Percentiles rank a stretch among this genome's conserved stretches.
These are phyloP conservation scores for Viola odorata DNA, from an alignment of 345 rosid genomes.

Conservation along the genomic window DNA sequence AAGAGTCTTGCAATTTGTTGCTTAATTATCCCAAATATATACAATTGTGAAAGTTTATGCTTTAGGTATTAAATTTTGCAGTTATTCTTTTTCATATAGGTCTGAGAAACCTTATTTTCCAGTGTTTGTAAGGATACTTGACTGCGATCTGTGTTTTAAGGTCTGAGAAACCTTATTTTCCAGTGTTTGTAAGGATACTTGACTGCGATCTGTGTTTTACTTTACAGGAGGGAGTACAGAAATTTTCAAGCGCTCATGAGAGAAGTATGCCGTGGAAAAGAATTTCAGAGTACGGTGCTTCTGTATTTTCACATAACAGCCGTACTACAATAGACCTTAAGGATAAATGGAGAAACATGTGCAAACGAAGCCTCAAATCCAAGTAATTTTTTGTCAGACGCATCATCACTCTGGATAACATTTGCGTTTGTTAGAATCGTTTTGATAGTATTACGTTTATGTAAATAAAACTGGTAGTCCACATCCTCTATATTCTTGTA, in stretches of 20 bases:
- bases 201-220: background rate
- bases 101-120: background rate
- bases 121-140: no score
- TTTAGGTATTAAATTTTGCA: background rate
- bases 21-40: background rate
- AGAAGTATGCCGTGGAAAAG: conserved; percentile 34
- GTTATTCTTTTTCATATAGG: background rate
- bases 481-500: no score
- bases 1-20: background rate
- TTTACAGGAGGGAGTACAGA: conserved; percentile 35
- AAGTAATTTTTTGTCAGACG: conserved; percentile 13
- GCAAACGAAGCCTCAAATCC: conserved; percentile 25
- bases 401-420: conserved; percentile 9
- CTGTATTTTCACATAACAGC: conserved; percentile 14
- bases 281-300: conserved; percentile 34
- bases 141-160: background rate
- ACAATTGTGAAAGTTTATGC: background rate
- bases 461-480: no score
- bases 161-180: background rate
- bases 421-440: no score
- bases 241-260: conserved; percentile 14
- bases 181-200: no score
- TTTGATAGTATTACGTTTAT: no score
- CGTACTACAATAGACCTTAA: conserved; percentile 36
- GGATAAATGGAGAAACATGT: conserved; percentile 49